Percentiles rank a stretch among this genome's conserved stretches.
Evolutionary conservation across 176 grass and related monocot species (phyloP).

Genomic region (Rhipidocladum racemiflorum): DNA sequence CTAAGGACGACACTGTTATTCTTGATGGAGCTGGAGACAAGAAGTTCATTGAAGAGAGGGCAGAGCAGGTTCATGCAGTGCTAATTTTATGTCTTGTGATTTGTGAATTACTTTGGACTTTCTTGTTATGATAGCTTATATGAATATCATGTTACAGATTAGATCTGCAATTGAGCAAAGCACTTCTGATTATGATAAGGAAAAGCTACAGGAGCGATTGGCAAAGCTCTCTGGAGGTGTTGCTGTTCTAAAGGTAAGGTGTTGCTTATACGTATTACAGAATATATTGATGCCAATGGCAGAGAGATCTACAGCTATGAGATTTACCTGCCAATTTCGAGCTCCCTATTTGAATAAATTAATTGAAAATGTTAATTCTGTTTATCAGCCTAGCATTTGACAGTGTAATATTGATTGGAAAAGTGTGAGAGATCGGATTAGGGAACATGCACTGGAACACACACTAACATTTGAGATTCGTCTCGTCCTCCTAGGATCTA

Average conservation of each 20-base stretch:
- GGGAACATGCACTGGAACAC: not conserved
- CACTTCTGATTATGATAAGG: slow-evolving; percentile 92
- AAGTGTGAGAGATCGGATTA: not conserved
- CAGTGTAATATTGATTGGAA: not conserved
- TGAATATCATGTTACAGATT: slow-evolving; percentile 48
- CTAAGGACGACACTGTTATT: slow-evolving; percentile 98
- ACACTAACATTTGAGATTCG: not conserved
- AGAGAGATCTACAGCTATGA: not conserved
- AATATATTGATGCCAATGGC: not conserved
- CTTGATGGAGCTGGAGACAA: slow-evolving; percentile 93
- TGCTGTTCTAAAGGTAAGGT: slow-evolving; percentile 83
- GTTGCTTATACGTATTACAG: not conserved
- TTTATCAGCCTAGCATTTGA: not conserved
- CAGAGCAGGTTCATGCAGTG: slow-evolving; percentile 58
- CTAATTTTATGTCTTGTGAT: not conserved
- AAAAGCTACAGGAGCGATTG: slow-evolving; percentile 83
- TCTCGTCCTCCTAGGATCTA: not conserved
- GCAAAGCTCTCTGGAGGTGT: slow-evolving; percentile 98
- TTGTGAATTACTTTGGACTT: not conserved
- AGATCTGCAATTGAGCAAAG: slow-evolving; percentile 80
- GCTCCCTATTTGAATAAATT: not conserved
- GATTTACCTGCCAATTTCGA: not conserved
- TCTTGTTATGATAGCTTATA: slow-evolving; percentile 7
- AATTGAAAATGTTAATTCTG: not conserved
- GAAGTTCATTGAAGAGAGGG: slow-evolving; percentile 82